These are phyloP conservation scores for Neoboletus brunneissimus DNA, from an alignment of 768 basidiomycete species.

Conservation along the genomic window DNA sequence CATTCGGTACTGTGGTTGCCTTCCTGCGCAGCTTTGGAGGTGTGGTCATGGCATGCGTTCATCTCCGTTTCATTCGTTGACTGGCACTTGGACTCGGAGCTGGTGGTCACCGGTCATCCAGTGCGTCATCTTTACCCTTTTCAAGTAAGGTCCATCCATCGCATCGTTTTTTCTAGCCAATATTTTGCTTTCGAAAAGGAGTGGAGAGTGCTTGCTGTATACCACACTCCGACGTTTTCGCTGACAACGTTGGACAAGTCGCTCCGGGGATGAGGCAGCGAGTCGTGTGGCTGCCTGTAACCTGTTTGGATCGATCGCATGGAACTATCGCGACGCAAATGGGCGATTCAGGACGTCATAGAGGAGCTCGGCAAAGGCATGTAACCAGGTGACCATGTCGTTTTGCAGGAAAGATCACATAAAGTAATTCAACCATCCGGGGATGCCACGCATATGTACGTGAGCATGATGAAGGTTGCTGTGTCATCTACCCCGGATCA, in stretches of 20 bases:
- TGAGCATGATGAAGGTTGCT: neutral
- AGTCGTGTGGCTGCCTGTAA: neutral
- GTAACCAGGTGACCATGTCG: neutral
- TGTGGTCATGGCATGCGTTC: neutral
- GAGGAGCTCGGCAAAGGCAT: neutral
- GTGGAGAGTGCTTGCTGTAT: neutral
- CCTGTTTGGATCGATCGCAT: neutral
- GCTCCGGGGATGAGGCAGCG: neutral
- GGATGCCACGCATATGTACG: neutral
- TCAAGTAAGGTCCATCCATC: neutral
- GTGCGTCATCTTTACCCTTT: neutral
- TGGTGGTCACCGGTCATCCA: neutral
- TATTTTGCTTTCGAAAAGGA: neutral
- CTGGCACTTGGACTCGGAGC: neutral
- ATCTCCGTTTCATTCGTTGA: neutral
- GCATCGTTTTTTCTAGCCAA: neutral
- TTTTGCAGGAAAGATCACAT: neutral
- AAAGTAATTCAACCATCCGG: neutral
- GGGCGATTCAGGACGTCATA: neutral
- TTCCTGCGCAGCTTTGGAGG: neutral
- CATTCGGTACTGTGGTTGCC: neutral
- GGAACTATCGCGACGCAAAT: neutral
- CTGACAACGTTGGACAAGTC: neutral
- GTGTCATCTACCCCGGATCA: neutral
- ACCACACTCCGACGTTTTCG: neutral